Base-by-base conservation (phyloP, 139 green algal species). In the Zygnema circumcarinatum region DNA sequence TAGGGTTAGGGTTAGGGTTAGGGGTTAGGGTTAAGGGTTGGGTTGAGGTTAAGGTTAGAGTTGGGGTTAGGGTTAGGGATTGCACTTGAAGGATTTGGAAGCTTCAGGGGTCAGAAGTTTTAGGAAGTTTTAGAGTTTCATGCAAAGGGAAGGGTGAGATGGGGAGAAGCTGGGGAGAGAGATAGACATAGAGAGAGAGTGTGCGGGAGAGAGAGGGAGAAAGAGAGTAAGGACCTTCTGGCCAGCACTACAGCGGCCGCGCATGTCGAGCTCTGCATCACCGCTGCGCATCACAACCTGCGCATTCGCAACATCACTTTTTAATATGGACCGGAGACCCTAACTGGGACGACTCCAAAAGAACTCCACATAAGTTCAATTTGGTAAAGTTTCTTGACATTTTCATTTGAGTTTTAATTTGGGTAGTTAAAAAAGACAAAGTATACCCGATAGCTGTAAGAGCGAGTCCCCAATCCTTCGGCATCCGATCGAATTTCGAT, bases 231-330 rank as follows among this genome's bases (percentile, higher is more conserved):
- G 11, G 7, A 90, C 93, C 94, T 98, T 98, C 87, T 99, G 97
- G 0, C 97, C 97, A 25, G 97, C 97, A 36, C 87, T 95, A 94
- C 97, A 99, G 22, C 97, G 94, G 0, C 97, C 97, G 0, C 97
- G 92, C 97, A 99, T 99, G 89, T 99, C 97, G 87, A 99, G 92
- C 93, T 99, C 96, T 0, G 95, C 95, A 7, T 95, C 96, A 29
- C 89, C 89, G 22, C 41, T 81, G 25, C 81, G 68, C 92, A 94
- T 94, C 76, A 94, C 84, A 21, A 92, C 88, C 88, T 92, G 85
- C 21, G 33, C 16, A 78, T 53, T 62, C 16, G 7, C 47, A 7
- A 80, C 73, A 80, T 62, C 7, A 62, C 16, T 62, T 62, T 62
- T 62, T n/a, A n/a, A n/a, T n/a, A n/a, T n/a, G n/a, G n/a, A n/a